phyloP scores from a whole-genome alignment of 495 filamentous ascomycete genomes.

The Sporormia fimetaria region DNA sequence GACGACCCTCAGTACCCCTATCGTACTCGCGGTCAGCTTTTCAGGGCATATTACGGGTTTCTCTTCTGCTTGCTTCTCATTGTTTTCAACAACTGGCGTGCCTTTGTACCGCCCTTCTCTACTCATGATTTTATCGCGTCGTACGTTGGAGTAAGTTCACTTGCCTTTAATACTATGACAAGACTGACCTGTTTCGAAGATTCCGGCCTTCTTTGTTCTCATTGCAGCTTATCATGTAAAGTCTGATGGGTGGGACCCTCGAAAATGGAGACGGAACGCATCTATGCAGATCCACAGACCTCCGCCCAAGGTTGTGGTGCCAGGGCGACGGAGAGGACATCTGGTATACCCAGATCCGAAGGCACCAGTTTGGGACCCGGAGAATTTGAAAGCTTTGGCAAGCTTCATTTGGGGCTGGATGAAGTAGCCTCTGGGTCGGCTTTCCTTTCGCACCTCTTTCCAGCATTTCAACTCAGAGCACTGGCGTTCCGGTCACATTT shows the following conservation, averaged over 20 bases:
- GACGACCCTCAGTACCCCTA: conserved; percentile 39
- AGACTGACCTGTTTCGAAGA: conserved; percentile 10
- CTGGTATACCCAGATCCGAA: conserved; percentile 21
- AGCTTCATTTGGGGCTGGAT: conserved; percentile 21
- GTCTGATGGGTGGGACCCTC: conserved; percentile 27
- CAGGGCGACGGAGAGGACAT: conserved; percentile 16
- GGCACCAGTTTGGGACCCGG: conserved; percentile 13
- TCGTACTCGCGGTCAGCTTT: conserved; percentile 39
- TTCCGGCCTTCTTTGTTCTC: conserved; percentile 27
- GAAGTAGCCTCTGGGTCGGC: conserved; percentile 3
- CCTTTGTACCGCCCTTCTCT: conserved; percentile 35
- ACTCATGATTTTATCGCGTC: conserved; percentile 35
- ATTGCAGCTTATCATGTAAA: conserved; percentile 29
- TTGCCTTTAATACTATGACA: background rate
- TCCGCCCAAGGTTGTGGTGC: conserved; percentile 21
- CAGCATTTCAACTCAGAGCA: too few species aligned
- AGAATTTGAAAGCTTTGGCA: conserved; percentile 18
- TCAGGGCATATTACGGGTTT: conserved; percentile 38
- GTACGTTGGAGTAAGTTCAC: conserved; percentile 38
- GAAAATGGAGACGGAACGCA: conserved; percentile 20
- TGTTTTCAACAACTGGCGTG: conserved; percentile 38
- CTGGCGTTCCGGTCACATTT: too few species aligned
- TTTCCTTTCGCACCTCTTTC: too few species aligned
- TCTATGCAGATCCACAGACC: conserved; percentile 25
- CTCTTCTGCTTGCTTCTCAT: conserved; percentile 35